phyloP scores from a whole-genome alignment of 73 alveolate species.

The Blepharisma japonicum region DNA sequence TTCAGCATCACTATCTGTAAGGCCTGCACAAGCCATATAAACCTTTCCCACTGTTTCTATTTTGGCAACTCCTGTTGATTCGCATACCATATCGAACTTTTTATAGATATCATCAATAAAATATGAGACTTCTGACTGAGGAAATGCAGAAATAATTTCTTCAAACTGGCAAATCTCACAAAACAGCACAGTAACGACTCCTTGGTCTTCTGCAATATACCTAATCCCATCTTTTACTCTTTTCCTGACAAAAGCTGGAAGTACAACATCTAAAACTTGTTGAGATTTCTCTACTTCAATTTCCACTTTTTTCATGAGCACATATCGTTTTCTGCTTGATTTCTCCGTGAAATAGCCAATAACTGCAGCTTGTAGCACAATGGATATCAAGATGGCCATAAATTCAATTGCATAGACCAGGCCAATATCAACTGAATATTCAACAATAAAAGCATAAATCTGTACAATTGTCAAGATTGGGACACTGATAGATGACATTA shows the following conservation, averaged over 20 bases:
- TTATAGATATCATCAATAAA: constrained; percentile 38
- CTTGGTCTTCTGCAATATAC: constrained; percentile 63
- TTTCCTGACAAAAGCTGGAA: constrained; percentile 71
- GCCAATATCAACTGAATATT: too few relatives aligned
- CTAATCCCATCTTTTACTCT: constrained; percentile 59
- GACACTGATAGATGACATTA: background rate
- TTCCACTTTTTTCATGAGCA: too few relatives aligned
- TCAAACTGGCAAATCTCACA: constrained; percentile 73
- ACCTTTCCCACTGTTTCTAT: constrained; percentile 30
- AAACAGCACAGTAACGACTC: constrained; percentile 61
- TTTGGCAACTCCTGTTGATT: constrained; percentile 37
- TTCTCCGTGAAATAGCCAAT: too few relatives aligned
- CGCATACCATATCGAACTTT: constrained; percentile 37
- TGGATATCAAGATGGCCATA: too few relatives aligned
- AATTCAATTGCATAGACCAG: too few relatives aligned
- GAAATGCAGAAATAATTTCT: constrained; percentile 43
- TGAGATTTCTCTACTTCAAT: constrained; percentile 33
- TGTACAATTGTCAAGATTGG: too few relatives aligned
- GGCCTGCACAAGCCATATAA: too few relatives aligned
- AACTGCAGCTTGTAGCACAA: too few relatives aligned
- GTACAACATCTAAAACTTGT: constrained; percentile 45
- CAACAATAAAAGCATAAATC: too few relatives aligned
- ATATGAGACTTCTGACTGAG: too few relatives aligned
- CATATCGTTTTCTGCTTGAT: too few relatives aligned
- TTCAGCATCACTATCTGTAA: too few relatives aligned